A percentile compares a stretch with the other conserved stretches of the same genome.
phyloP scores from a whole-genome alignment of 306 rosid species.

The Benincasa hispida region DNA sequence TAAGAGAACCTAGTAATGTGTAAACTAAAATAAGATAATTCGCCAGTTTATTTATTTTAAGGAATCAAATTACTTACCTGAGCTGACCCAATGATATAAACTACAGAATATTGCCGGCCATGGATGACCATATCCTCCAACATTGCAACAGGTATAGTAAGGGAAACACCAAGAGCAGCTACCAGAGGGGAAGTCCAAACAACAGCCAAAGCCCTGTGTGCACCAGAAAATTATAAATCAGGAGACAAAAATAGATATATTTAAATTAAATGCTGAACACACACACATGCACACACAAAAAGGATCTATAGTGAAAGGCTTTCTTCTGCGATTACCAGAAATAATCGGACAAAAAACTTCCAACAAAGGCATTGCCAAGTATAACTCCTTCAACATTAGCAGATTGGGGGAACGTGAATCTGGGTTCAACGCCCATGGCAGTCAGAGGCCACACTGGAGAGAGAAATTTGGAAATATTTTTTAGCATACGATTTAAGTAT shows the following conservation, averaged over 20 bases:
- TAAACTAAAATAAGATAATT: background rate
- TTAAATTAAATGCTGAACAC: background rate
- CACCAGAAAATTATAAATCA: background rate
- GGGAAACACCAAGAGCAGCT: slow-evolving; percentile 19
- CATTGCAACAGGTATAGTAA: slow-evolving; percentile 22
- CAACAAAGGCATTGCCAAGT: slow-evolving; percentile 18
- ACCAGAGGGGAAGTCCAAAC: slow-evolving; percentile 22
- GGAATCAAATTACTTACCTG: slow-evolving; percentile 1
- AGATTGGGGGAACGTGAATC: slow-evolving; percentile 16
- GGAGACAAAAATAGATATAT: background rate
- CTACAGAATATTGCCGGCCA: slow-evolving; percentile 16
- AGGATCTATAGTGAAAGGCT: background rate
- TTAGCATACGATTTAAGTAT: background rate
- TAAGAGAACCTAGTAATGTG: background rate
- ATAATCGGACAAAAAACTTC: slow-evolving; percentile 20
- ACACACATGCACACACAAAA: background rate
- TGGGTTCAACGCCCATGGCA: slow-evolving; percentile 23
- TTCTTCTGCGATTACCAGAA: slow-evolving; percentile 13
- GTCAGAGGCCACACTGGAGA: slow-evolving; percentile 18
- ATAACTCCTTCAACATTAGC: slow-evolving; percentile 9
- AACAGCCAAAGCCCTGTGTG: slow-evolving; percentile 19
- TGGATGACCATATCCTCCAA: slow-evolving; percentile 18
- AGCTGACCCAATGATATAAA: slow-evolving; percentile 18
- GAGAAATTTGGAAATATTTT: background rate
- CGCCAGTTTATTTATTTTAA: background rate